Percentiles rank a stretch among this genome's conserved stretches.
Conservation (phyloP, 768 basidiomycete species). For the Cubamyces sp. region DNA sequence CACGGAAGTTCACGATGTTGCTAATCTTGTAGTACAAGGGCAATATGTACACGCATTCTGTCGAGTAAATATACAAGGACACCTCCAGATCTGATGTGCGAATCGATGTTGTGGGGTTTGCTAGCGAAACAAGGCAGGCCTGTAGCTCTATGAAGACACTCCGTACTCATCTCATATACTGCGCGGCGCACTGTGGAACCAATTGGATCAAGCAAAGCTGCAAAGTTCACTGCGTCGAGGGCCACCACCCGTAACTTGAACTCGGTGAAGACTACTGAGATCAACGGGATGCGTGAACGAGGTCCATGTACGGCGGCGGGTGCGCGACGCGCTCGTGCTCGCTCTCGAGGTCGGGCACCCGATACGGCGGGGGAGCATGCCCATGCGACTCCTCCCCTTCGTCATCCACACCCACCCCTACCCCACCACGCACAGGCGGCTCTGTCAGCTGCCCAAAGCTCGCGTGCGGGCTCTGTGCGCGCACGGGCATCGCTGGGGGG, state of each 20-base stretch:
- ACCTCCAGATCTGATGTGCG: neutral
- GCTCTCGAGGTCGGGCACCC: conserved; percentile 50
- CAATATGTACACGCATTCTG: neutral
- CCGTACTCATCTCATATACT: no score
- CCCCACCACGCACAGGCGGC: conserved; percentile 13
- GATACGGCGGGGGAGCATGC: conserved; percentile 81
- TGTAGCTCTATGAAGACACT: conserved; percentile 1
- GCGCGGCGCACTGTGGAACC: no score
- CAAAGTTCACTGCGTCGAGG: no score
- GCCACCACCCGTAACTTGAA: no score
- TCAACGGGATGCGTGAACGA: conserved; percentile 26
- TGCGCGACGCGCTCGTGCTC: conserved; percentile 37
- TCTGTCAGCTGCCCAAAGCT: conserved; percentile 20
- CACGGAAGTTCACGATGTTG: no score
- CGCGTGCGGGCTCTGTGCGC: conserved; percentile 26
- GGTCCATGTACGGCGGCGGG: conserved; percentile 44
- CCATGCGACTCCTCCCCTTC: conserved; percentile 40
- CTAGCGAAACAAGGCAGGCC: conserved; percentile 3
- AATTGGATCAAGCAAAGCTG: no score
- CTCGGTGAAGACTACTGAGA: neutral
- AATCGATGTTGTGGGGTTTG: neutral
- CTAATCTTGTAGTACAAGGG: neutral
- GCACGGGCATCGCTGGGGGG: conserved; percentile 26
- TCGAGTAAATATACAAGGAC: neutral
- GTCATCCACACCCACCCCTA: conserved; percentile 10